These are phyloP conservation scores for Aspergillus luchuensis DNA, from an alignment of 2,329 filamentous ascomycete species.

Conservation along the genomic window DNA sequence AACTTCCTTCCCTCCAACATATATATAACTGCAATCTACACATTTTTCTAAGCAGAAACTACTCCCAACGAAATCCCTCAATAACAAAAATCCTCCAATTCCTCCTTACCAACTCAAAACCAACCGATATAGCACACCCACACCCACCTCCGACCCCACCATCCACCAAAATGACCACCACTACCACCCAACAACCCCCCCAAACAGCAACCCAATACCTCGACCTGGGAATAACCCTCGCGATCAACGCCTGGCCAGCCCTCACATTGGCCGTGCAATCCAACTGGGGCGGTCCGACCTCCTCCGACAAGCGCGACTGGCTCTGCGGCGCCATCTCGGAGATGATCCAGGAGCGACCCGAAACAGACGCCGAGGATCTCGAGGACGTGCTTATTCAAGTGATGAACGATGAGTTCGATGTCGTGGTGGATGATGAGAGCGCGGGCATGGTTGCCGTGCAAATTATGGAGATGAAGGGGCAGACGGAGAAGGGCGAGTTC, in stretches of 20 bases:
- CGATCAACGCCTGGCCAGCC: constrained; percentile 84
- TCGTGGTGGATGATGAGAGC: constrained; percentile 87
- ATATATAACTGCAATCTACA: not conserved
- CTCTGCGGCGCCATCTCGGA: constrained; percentile 86
- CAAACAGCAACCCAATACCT: constrained; percentile 65
- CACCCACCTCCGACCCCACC: not conserved
- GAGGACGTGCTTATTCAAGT: constrained; percentile 85
- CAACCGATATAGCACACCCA: not conserved
- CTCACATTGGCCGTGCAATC: constrained; percentile 85
- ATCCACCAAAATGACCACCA: constrained; percentile 22
- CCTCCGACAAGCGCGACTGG: constrained; percentile 90
- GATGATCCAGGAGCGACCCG: constrained; percentile 64
- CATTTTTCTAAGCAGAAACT: not conserved
- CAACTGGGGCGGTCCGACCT: constrained; percentile 83
- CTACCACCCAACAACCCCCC: constrained; percentile 17
- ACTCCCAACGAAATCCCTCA: not conserved
- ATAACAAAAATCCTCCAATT: not conserved
- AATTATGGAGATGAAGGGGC: constrained; percentile 68
- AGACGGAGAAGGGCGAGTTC: constrained; percentile 67
- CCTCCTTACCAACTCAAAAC: not conserved
- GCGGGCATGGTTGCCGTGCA: constrained; percentile 71
- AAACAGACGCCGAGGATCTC: constrained; percentile 74
- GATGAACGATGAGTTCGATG: constrained; percentile 95
- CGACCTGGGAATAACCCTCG: constrained; percentile 83
- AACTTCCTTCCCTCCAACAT: no score